Evolutionary conservation across 208 protist genomes (phyloP).

Genomic region (Trypanosoma melophagium): DNA sequence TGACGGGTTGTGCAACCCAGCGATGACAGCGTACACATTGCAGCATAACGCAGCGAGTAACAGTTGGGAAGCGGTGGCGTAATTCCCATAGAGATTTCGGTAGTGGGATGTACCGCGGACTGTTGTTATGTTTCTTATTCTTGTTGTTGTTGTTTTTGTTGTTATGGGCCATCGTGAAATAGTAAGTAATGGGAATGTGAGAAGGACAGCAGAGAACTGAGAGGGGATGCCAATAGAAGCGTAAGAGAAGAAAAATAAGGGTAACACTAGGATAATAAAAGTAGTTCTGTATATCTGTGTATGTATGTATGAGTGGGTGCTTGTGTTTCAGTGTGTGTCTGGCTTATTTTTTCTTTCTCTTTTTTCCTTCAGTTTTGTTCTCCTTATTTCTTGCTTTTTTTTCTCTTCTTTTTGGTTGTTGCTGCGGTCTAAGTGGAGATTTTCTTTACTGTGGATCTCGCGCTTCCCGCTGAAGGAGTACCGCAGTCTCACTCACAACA

Average conservation of each 20-base stretch:
- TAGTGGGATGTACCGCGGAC: conserved; percentile 59
- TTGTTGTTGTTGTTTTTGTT: too few relatives aligned
- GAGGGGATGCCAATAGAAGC: neutral
- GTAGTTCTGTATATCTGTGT: neutral
- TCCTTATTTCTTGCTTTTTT: neutral
- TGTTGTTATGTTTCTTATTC: too few relatives aligned
- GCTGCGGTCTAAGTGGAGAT: neutral
- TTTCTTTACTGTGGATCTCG: too few relatives aligned
- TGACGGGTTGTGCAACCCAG: conserved; percentile 65
- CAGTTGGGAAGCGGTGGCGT: conserved; percentile 55
- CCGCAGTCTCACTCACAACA: too few relatives aligned
- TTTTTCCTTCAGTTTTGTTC: neutral
- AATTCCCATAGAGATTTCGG: conserved; percentile 48
- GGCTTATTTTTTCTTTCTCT: neutral
- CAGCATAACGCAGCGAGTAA: conserved; percentile 57
- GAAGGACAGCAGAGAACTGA: neutral
- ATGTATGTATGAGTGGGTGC: neutral
- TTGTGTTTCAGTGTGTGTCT: neutral
- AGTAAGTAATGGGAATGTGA: too few relatives aligned
- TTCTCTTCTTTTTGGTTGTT: neutral
- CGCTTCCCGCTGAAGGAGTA: too few relatives aligned
- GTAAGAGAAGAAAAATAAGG: conserved; percentile 12
- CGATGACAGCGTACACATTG: conserved; percentile 76
- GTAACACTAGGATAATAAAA: neutral
- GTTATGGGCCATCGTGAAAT: too few relatives aligned